These are phyloP conservation scores for Durotheca rogersii DNA, from an alignment of 495 filamentous ascomycete species.

Conservation along the genomic window DNA sequence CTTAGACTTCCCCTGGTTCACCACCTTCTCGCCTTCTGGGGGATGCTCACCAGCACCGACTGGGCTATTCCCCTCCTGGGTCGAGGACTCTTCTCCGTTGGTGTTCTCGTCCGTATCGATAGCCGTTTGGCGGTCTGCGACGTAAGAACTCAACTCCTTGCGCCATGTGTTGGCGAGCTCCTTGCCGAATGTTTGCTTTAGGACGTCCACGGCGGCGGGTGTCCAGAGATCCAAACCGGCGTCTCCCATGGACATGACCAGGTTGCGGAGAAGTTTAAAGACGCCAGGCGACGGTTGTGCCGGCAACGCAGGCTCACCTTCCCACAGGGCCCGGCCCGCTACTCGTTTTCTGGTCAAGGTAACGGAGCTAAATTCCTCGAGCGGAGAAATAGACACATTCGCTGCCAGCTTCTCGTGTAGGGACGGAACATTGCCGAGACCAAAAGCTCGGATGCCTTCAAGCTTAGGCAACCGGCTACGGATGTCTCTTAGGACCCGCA, in stretches of 20 bases:
- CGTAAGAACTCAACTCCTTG: constrained; percentile 33
- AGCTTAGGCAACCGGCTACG: constrained; percentile 61
- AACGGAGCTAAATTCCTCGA: constrained; percentile 44
- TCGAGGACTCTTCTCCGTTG: constrained; percentile 1
- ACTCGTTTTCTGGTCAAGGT: constrained; percentile 44
- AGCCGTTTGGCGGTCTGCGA: background rate
- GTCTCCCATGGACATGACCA: constrained; percentile 65
- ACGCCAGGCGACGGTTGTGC: constrained; percentile 76
- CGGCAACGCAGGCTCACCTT: constrained; percentile 72
- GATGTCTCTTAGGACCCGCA: constrained; percentile 76
- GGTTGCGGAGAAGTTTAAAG: constrained; percentile 69
- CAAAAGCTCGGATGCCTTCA: constrained; percentile 45
- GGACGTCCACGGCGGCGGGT: constrained; percentile 58
- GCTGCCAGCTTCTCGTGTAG: constrained; percentile 58
- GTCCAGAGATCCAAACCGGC: constrained; percentile 84
- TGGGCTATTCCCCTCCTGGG: background rate
- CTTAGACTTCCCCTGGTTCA: constrained; percentile 17
- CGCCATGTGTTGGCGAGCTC: constrained; percentile 48
- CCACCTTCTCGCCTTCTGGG: constrained; percentile 4
- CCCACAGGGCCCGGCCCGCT: constrained; percentile 66
- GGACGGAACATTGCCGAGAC: constrained; percentile 51
- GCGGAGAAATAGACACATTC: constrained; percentile 36
- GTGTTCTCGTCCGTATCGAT: constrained; percentile 9
- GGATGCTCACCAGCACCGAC: constrained; percentile 19
- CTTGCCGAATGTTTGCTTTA: constrained; percentile 59